These are phyloP conservation scores for Gymnopus androsaceus DNA, from an alignment of 1,284 basidiomycete genomes.

Conservation along the genomic window DNA sequence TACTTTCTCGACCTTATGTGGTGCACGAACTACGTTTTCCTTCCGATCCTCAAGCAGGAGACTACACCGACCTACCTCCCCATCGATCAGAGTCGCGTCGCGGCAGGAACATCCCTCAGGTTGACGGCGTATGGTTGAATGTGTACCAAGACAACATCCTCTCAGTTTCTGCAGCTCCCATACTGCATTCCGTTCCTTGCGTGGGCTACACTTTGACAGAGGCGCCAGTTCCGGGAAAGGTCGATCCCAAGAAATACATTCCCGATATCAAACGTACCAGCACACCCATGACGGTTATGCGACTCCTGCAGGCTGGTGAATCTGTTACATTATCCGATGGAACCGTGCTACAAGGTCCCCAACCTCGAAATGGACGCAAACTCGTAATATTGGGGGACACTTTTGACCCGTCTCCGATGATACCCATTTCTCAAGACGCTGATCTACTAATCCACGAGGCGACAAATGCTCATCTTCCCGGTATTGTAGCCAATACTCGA, in stretches of 20 bases:
- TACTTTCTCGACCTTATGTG: conserved; percentile 73
- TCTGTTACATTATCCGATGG: conserved; percentile 78
- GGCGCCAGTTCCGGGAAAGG: conserved; percentile 74
- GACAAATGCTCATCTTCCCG: conserved; percentile 88
- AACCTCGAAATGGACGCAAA: conserved; percentile 67
- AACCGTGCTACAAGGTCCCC: conserved; percentile 73
- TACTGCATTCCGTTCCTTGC: conserved; percentile 80
- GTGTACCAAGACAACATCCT: conserved; percentile 64
- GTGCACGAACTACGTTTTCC: conserved; percentile 86
- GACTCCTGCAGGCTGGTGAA: conserved; percentile 68
- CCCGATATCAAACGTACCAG: conserved; percentile 69
- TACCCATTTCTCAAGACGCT: conserved; percentile 56
- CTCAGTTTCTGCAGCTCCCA: conserved; percentile 82
- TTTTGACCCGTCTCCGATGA: conserved; percentile 70
- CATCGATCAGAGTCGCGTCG: conserved; percentile 59
- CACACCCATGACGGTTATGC: conserved; percentile 73
- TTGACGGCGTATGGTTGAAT: conserved; percentile 71
- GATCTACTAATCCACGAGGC: conserved; percentile 85
- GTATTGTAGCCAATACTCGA: conserved; percentile 58
- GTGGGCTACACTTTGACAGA: conserved; percentile 84
- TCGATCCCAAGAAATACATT: conserved; percentile 65
- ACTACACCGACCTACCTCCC: conserved; percentile 47
- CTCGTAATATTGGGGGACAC: conserved; percentile 83
- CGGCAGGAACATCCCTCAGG: conserved; percentile 69
- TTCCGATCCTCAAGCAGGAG: conserved; percentile 51